Base-by-base conservation (phyloP, 2,329 filamentous ascomycete species). In the Endoconidiophora laricicola region DNA sequence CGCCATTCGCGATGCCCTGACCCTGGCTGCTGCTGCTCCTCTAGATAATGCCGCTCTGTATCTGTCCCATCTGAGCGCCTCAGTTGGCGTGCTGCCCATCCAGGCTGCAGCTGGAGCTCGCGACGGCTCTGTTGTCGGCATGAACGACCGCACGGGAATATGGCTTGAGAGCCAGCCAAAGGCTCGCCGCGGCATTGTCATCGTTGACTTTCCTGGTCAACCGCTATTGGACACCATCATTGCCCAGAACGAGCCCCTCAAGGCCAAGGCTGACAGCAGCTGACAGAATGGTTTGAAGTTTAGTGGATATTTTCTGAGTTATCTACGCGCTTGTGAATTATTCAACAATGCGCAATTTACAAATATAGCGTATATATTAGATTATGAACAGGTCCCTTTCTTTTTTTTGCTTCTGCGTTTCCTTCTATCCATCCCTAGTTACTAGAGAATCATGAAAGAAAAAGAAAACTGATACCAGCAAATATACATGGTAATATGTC, bases 131-230 rank as follows among this genome's bases (percentile, higher is more conserved):
- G 60, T 70, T 3, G 56, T 57, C n/a, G 70, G 70, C 24, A 70
- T 72, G 62, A 73, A 73, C 50, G 69, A 72, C 55, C 64, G 65
- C 60, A 70, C 69, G 33, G 69, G 69, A 29, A 58, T 60, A 54
- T 72, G 66, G 65, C 59, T 71, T 37, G 57, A 60, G 29, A 59
- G 63, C 38, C 29, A 53, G 29, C 23, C 22, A 9, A 60, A 58
- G 29, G 57, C 57, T 20, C 59, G 65, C 22, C 64, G 67, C 1
- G 70, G 70, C 9, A 59, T 73, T 6, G 61, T 73, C 36, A 72
- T 73, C 55, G 61, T 69, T 2, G 70, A 73, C 52, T 73, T 73
- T 44, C 69, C 69, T 0, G 70, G 70, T 2, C 59, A 58, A 54
- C 61, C 59, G 44, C 60, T 69, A 26, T 62, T 73, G 37, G 61